Evolutionary conservation across 495 filamentous ascomycete genomes (phyloP), one percentile per base, ranked within the genome.

Genomic region (Hypomontagnella submonticulosa): DNA sequence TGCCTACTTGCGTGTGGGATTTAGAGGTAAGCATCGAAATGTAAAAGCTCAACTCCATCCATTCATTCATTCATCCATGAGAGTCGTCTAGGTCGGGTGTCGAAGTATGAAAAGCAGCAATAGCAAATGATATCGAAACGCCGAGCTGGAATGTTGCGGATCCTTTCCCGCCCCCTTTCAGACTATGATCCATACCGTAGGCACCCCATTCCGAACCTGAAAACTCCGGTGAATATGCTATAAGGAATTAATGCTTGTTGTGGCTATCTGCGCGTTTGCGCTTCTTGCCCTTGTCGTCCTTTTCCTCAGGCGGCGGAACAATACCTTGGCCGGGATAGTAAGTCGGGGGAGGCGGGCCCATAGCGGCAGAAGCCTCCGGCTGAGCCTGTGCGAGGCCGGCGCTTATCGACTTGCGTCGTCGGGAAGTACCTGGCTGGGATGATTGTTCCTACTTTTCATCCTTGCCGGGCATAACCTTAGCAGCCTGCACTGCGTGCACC

Each of bases 401-500:
- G 37, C 20, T 37, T 18, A 16, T 11, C 7, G 44, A 12, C 19
- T 54, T 52, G 27, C 20, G 47, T 16, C 50, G 48, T 48, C 58
- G 40, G 30, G 37, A 13, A 12, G 4, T 46, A 16, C 54, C 32
- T 11, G 43, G 4, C 41, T 54, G 16, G 40, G 15, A 43, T 36
- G 66, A 60, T 46, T 23, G 4, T 10, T 66, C 66, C 69, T 74
- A 74, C 57, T 74, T 74, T 50, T 83, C 80, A 15, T 78, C 79
- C 70, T 86, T 86, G 10, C 84, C 82, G 10, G 84, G 83, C 69
- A 84, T 86, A 30, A 87, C 84, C 79, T 99, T 99, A 59, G 92
- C 92, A 7, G 93, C 95, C 77, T 96, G 91, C 9, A 99, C 87
- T 7, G 94, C 94, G 61, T 91, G 92, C 88, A 99, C 94, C 83